A percentile compares a stretch with the other conserved stretches of the same genome.
Evolutionary conservation across 2,329 filamentous ascomycete genomes (phyloP).

Genomic region (Pyrenochaeta sp.): DNA sequence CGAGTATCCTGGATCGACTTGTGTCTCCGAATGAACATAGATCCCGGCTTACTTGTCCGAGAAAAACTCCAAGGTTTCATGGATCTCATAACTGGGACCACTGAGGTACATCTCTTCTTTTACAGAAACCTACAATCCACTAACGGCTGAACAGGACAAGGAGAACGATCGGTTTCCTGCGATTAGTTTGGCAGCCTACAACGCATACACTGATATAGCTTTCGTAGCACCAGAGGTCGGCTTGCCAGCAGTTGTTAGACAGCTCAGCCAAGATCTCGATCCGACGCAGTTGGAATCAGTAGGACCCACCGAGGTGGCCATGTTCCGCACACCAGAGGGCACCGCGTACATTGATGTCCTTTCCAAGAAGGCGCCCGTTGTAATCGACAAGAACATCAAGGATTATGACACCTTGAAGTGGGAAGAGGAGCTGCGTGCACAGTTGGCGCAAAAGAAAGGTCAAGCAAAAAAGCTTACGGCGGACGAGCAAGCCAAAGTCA

Average conservation of each 20-base stretch:
- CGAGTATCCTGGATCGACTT: constrained; percentile 87
- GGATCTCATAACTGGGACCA: constrained; percentile 66
- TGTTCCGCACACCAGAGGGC: constrained; percentile 89
- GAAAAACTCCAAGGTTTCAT: constrained; percentile 71
- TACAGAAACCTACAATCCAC: not conserved
- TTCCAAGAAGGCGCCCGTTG: constrained; percentile 76
- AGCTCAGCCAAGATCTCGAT: constrained; percentile 78
- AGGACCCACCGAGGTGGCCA: constrained; percentile 88
- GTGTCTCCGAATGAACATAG: constrained; percentile 78
- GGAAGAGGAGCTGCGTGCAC: constrained; percentile 89
- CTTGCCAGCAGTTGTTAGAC: constrained; percentile 75
- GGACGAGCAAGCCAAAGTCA: constrained; percentile 89
- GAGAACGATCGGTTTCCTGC: constrained; percentile 32
- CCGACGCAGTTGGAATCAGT: constrained; percentile 72
- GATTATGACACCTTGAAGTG: constrained; percentile 97
- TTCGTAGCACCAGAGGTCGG: constrained; percentile 90
- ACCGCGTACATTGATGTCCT: constrained; percentile 90
- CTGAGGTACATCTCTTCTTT: constrained; percentile 59
- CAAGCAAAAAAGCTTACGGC: constrained; percentile 87
- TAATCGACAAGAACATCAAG: constrained; percentile 87
- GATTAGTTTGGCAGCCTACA: constrained; percentile 76
- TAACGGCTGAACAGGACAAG: constrained; percentile 20
- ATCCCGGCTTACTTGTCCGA: constrained; percentile 79
- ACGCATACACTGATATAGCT: constrained; percentile 86
- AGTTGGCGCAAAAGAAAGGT: constrained; percentile 92